Evolutionary conservation across 169 alveolate genomes (phyloP).

Genomic region (Plasmodium sp.): DNA sequence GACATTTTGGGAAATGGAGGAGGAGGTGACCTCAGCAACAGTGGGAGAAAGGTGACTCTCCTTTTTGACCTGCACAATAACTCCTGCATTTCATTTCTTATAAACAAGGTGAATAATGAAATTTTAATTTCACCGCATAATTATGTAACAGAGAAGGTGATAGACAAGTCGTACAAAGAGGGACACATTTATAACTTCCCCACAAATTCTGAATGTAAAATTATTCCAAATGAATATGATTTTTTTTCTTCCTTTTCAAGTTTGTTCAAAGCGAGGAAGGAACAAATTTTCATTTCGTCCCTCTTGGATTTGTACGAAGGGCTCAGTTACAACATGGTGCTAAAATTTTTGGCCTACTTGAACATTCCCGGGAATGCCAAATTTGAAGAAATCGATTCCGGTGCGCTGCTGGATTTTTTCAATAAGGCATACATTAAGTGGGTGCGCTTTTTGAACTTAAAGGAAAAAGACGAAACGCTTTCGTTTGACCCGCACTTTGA

Average conservation of each 20-base stretch:
- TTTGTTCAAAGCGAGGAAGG: constrained; percentile 52
- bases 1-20: constrained; percentile 14
- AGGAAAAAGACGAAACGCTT: constrained; percentile 21
- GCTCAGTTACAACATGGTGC: constrained; percentile 25
- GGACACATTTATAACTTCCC: constrained; percentile 64
- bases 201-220: constrained; percentile 51
- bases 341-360: constrained; percentile 36
- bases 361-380: constrained; percentile 22
- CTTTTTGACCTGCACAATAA: constrained; percentile 64
- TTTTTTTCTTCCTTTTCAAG: constrained; percentile 52
- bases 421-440: constrained; percentile 66
- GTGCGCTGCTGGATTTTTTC: constrained; percentile 35
- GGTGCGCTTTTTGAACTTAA: constrained; percentile 54
- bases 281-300: constrained; percentile 52
- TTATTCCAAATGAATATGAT: constrained; percentile 68
- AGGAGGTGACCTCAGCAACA: not conserved
- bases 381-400: constrained; percentile 46
- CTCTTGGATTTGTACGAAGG: constrained; percentile 61
- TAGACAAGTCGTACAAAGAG: constrained; percentile 66
- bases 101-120: constrained; percentile 65
- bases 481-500: constrained; percentile 51
- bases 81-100: constrained; percentile 62
- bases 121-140: constrained; percentile 69
- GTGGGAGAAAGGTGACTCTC: constrained; percentile 57
- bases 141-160: constrained; percentile 64